Percentiles rank a stretch among this genome's conserved stretches.
Evolutionary conservation across 768 basidiomycete species (phyloP).

Genomic region (Leccinum incarnatum): DNA sequence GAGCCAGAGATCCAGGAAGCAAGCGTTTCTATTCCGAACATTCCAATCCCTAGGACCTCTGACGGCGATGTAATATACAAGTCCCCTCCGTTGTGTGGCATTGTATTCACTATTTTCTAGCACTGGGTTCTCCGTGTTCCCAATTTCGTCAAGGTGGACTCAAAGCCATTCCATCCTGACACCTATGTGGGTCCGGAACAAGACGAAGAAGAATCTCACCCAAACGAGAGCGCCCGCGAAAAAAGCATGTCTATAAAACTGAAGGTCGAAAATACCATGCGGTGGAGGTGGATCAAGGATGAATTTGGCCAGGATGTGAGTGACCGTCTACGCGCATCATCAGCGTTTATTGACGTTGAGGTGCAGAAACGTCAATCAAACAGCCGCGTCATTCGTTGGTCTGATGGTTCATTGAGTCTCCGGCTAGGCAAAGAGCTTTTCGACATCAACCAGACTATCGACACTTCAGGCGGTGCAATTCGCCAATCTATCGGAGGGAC

Average conservation of each 20-base stretch:
- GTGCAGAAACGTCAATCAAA: slow-evolving; percentile 82
- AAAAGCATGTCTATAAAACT: slow-evolving; percentile 83
- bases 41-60: slow-evolving; percentile 75
- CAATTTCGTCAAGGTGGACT: slow-evolving; percentile 88
- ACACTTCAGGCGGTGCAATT: slow-evolving; percentile 67
- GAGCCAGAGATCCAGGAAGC: slow-evolving; percentile 58
- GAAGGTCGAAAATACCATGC: slow-evolving; percentile 89
- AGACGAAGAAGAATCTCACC: slow-evolving; percentile 59
- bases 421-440: slow-evolving; percentile 93
- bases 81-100: neutral
- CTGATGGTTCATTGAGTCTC: slow-evolving; percentile 88
- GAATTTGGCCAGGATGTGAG: slow-evolving; percentile 73
- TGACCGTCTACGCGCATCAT: slow-evolving; percentile 7
- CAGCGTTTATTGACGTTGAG: slow-evolving; percentile 1
- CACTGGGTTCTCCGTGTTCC: slow-evolving; percentile 93
- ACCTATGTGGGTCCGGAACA: slow-evolving; percentile 83
- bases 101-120: slow-evolving; percentile 28
- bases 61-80: slow-evolving; percentile 68
- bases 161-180: slow-evolving; percentile 86
- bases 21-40: slow-evolving; percentile 79
- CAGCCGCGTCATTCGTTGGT: slow-evolving; percentile 90
- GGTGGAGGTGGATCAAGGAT: slow-evolving; percentile 93
- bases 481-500: slow-evolving; percentile 55
- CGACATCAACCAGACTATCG: slow-evolving; percentile 79
- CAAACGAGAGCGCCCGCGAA: slow-evolving; percentile 62